These are phyloP conservation scores for Hymenochaete sp. DNA, from an alignment of 1,284 basidiomycete genomes.

Conservation along the genomic window DNA sequence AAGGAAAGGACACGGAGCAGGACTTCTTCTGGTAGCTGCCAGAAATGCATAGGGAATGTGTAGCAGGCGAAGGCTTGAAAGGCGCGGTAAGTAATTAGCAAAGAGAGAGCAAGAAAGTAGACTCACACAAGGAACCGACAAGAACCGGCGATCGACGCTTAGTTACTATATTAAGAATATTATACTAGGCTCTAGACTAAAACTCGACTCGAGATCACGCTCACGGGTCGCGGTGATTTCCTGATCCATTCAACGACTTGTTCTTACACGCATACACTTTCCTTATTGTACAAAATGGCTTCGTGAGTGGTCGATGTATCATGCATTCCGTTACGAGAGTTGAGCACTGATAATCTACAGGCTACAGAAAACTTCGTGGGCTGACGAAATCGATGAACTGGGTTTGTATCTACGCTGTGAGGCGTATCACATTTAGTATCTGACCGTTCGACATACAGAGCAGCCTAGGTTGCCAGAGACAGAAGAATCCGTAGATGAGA, in stretches of 20 bases:
- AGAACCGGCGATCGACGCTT: neutral
- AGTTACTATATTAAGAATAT: neutral
- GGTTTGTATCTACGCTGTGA: constrained; percentile 31
- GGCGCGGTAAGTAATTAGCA: neutral
- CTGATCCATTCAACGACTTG: neutral
- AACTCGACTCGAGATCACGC: neutral
- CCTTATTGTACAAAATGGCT: constrained; percentile 5
- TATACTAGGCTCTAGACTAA: neutral
- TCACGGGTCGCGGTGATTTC: neutral
- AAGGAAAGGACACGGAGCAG: neutral
- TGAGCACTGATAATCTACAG: neutral
- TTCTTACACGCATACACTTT: neutral
- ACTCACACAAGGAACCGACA: neutral
- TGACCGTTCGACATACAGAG: constrained; percentile 24
- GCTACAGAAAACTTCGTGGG: constrained; percentile 48
- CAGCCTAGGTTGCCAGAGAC: constrained; percentile 30
- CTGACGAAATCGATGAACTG: constrained; percentile 73
- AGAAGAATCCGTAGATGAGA: constrained; percentile 73
- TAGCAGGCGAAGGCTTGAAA: neutral
- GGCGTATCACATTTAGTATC: neutral
- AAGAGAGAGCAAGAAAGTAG: neutral
- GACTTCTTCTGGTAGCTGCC: constrained; percentile 1
- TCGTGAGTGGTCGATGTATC: neutral
- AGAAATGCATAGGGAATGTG: neutral
- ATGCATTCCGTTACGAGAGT: neutral